Conservation (phyloP, 768 basidiomycete species). For the Tylopilus balloui region DNA sequence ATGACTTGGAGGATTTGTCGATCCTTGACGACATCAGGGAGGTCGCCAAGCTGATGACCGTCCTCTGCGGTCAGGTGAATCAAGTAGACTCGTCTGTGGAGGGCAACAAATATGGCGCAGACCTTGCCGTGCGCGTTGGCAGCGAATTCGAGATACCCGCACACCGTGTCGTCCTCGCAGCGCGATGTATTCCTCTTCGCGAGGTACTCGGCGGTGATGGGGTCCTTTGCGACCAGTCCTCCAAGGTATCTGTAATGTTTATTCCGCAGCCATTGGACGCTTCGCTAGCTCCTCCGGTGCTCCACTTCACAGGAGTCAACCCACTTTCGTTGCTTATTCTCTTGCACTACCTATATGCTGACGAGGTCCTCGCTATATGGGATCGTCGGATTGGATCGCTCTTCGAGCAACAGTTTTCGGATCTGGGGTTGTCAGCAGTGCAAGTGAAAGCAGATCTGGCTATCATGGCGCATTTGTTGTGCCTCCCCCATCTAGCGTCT, state of each 20-base stretch:
- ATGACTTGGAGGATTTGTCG: conserved; percentile 37
- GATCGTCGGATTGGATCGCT: conserved; percentile 59
- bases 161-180: conserved; percentile 62
- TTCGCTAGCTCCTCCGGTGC: neutral
- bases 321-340: conserved; percentile 70
- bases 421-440: conserved; percentile 38
- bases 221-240: conserved; percentile 25
- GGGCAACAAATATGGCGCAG: conserved; percentile 51
- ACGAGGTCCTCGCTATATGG: conserved; percentile 79
- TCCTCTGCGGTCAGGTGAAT: conserved; percentile 5
- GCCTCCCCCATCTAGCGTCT: conserved; percentile 48
- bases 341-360: conserved; percentile 84
- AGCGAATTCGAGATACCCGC: conserved; percentile 48
- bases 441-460: conserved; percentile 63
- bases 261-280: conserved; percentile 1
- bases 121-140: conserved; percentile 50
- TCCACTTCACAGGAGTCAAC: conserved; percentile 50
- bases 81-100: neutral
- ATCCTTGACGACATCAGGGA: conserved; percentile 36
- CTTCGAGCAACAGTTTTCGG: conserved; percentile 39
- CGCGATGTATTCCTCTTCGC: conserved; percentile 49
- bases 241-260: conserved; percentile 31
- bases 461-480: conserved; percentile 51
- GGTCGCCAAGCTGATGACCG: conserved; percentile 22
- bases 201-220: conserved; percentile 37